Evolutionary conservation across 2,329 filamentous ascomycete species (phyloP).

Genomic region (Calonectria honghensis): DNA sequence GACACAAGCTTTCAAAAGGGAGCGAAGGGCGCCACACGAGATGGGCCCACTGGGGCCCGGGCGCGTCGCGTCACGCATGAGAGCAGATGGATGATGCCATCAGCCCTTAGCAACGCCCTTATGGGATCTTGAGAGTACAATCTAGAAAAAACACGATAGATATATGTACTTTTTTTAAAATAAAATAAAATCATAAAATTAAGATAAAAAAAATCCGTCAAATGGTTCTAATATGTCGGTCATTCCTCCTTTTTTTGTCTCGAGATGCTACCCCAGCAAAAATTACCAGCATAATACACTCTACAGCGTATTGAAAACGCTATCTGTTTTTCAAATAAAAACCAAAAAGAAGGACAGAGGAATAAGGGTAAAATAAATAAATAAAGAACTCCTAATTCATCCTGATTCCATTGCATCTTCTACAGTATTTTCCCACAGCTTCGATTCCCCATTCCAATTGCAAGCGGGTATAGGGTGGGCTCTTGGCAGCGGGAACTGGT

Average conservation of each 20-base stretch:
- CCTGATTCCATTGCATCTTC: fast-evolving
- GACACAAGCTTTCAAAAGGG: neutral
- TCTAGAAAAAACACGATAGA: neutral
- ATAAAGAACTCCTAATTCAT: neutral
- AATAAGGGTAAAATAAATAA: neutral
- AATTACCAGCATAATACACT: no score
- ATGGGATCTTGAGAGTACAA: neutral
- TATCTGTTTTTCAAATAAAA: no score
- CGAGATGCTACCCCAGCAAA: no score
- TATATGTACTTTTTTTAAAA: no score
- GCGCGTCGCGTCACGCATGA: neutral
- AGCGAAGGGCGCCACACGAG: neutral
- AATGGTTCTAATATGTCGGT: no score
- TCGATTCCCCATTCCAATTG: neutral
- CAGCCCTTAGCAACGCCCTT: neutral
- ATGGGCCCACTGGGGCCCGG: neutral
- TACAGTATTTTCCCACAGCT: neutral
- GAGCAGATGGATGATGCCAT: neutral
- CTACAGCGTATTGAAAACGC: no score
- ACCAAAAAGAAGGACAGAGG: no score
- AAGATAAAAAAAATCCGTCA: no score
- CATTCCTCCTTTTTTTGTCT: no score
- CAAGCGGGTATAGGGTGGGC: neutral
- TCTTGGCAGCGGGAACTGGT: neutral
- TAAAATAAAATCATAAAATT: no score